A percentile compares a stretch with the other conserved stretches of the same genome.
Evolutionary conservation across 306 rosid species (phyloP).

Genomic region (Lablab purpureus): DNA sequence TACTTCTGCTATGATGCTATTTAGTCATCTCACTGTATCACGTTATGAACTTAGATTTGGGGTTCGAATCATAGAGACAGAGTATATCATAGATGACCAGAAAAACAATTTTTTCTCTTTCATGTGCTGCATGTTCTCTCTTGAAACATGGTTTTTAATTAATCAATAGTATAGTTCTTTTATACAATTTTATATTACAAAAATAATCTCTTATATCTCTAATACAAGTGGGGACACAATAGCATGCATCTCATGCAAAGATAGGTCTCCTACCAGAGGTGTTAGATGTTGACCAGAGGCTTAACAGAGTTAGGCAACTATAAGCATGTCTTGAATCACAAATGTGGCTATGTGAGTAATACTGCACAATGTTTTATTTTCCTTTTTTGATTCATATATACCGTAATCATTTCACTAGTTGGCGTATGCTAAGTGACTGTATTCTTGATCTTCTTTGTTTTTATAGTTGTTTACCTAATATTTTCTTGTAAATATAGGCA

Average conservation of each 20-base stretch:
- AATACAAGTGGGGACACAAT: constrained; percentile 3
- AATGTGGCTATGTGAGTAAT: not conserved
- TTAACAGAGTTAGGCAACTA: not conserved
- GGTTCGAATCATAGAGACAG: constrained; percentile 9
- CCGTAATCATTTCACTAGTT: not conserved
- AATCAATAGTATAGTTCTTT: too few relatives aligned
- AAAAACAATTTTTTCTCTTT: not conserved
- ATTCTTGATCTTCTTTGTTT: not conserved
- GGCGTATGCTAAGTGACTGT: not conserved
- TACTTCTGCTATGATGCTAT: not conserved
- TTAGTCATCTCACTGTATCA: constrained; percentile 24
- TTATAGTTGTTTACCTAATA: not conserved
- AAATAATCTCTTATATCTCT: not conserved
- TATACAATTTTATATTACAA: not conserved
- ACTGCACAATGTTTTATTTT: not conserved
- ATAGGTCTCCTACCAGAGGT: constrained; percentile 33
- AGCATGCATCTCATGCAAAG: constrained; percentile 41
- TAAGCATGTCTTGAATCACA: not conserved
- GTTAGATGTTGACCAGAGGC: constrained; percentile 34
- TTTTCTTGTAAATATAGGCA: not conserved
- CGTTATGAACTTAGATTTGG: constrained; percentile 14
- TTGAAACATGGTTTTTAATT: too few relatives aligned
- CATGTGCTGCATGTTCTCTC: constrained; percentile 13
- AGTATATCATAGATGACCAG: constrained; percentile 28
- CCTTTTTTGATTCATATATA: not conserved